Base-by-base conservation (phyloP, 2,329 filamentous ascomycete species). In the Blumeriella jaapii region DNA sequence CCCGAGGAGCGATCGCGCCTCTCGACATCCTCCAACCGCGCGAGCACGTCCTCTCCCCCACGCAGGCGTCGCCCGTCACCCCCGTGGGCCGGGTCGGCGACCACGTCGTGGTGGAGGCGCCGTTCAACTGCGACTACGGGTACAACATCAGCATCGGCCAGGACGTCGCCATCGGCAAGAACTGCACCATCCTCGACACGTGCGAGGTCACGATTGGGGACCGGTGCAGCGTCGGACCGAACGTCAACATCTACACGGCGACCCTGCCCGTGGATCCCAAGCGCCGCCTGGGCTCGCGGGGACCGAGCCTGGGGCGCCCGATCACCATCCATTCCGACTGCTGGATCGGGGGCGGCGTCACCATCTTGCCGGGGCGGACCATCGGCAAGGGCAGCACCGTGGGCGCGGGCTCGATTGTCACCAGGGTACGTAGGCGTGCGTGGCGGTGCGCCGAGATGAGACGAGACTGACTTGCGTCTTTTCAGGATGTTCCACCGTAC, bases 101-200 rank as follows among this genome's bases (percentile, higher is more conserved):
- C 11, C 74, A 79, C 36, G 79, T 83, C 4, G 67, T 78, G 26
- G 81, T 98, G 16, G 85, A 94, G 52, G 76, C 82, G 2, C 89
- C 89, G 0, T 96, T 98, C 57, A 78, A 70, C 29, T 95, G 89
- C 56, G 86, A 95, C 52, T 95, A 95, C 53, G 91, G 91, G 1
- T 96, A 94, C 62, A 96, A 98, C 57, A 81, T 96, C 50, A 71
- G 72, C 30, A 82, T 98, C 47, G 87, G 83, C 9, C 79, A 87
- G 48, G 78, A 91, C 45, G 84, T 93, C 2, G 72, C 78, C 36
- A 82, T 98, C 47, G 83, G 81, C 12, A 72, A 82, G 36, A 82
- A 84, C 51, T 95, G 87, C 58, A 78, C 77, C 16, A 79, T 96
- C 53, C 74, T 87, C 37, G 91, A 98, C 55, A 78, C 86, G n/a